Conservation (phyloP, 768 basidiomycete genomes). For the Trametes elegans region DNA sequence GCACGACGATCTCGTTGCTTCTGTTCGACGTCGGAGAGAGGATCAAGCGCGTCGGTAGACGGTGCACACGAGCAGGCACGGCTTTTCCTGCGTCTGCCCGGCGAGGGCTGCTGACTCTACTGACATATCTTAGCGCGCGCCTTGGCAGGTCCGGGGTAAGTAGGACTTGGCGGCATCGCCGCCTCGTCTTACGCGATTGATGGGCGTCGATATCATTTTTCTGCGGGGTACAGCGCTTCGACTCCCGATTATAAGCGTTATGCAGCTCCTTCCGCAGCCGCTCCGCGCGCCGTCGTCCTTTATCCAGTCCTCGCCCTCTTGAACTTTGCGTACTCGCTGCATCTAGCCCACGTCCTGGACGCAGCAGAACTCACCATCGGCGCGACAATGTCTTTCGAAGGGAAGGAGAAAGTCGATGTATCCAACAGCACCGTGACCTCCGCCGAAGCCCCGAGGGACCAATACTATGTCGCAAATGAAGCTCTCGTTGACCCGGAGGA, state of each 20-base stretch:
- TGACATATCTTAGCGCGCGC: neutral
- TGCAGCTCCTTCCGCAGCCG: neutral
- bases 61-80: neutral
- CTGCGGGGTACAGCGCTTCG: neutral
- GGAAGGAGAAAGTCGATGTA: neutral
- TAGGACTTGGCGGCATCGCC: conserved; percentile 14
- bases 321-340: neutral
- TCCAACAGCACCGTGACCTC: neutral
- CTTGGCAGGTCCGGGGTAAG: conserved; percentile 12
- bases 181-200: conserved; percentile 13
- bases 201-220: conserved; percentile 12
- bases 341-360: neutral
- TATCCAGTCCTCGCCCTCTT: too few species aligned
- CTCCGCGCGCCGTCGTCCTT: neutral
- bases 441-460: conserved; percentile 2
- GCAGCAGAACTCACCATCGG: neutral
- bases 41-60: neutral
- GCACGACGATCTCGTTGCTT: too few species aligned
- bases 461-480: conserved; percentile 16
- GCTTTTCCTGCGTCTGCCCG: neutral
- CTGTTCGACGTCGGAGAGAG: neutral
- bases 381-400: conserved; percentile 14
- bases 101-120: neutral
- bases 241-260: conserved; percentile 1
- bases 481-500: conserved; percentile 23